Evolutionary conservation across 305 asterid species (phyloP), one percentile per base, ranked within the genome.

Genomic region (Fraxinus ornus): DNA sequence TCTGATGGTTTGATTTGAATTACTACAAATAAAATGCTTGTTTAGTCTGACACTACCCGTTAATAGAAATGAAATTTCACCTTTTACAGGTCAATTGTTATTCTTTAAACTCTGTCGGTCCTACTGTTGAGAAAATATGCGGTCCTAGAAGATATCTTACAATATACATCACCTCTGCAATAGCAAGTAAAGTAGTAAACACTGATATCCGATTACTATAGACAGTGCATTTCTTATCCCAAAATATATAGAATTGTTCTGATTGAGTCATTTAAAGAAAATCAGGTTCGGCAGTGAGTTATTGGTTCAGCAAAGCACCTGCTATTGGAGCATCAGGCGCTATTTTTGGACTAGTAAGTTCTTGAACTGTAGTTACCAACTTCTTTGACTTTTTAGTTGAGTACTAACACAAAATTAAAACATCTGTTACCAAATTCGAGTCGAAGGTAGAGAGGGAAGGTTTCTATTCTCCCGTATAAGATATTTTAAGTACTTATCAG

Each of bases 281-380:
- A 83, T 88, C 91, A 95, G 99, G 98, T 91, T 88, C 97, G 70
- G 87, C 92, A 82, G 87, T 87, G 94, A 95, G 98, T 82, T 94
- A 95, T 86, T 86, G 91, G 92, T 86, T 93, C 83, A 87, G 88
- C 82, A 93, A 88, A 87, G 88, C 92, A 83, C 93, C 99, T 77
- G 93, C 99, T 30, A 97, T 94, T 78, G 99, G 99, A 77, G 97
- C 99, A 85, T 93, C 98, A 0, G 97, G 99, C 79, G 99, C 99
- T 84, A 93, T 95, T 76, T 95, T 90, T 83, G 99, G 99, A 90
- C 85, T 95, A 86, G 99, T 95, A 88, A 90, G 81, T 77, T 81
- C 77, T 76, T 84, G 73, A 73, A 77, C 60, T 49, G 62, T 73
- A 77, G 32, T 24, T 36, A 6, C 68, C 30, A 13, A 52, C 75